Conservation (phyloP, 805 yeast genomes). For the Nakazawaea ambrosiae region DNA sequence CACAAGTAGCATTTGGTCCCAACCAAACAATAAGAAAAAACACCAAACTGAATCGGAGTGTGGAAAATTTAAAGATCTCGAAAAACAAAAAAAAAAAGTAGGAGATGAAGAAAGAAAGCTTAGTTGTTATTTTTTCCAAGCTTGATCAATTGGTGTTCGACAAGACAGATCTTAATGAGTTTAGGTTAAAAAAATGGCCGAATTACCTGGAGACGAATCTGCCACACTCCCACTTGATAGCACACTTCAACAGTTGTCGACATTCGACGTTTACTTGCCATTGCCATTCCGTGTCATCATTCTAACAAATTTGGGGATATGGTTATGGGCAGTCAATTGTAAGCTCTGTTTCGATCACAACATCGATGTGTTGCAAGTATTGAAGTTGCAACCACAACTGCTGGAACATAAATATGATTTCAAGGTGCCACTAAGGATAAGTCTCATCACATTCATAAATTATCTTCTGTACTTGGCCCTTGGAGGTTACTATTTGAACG, state of each 20-base stretch:
- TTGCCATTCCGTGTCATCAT: slow-evolving; percentile 46
- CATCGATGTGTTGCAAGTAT: slow-evolving; percentile 39
- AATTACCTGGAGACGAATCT: slow-evolving; percentile 2
- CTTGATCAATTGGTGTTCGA: too few relatives aligned
- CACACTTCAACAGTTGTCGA: slow-evolving; percentile 10
- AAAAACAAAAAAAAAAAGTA: too few relatives aligned
- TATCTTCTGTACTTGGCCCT: slow-evolving; percentile 22
- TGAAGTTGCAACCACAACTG: slow-evolving; percentile 27
- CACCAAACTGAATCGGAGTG: too few relatives aligned
- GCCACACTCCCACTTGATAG: slow-evolving; percentile 8
- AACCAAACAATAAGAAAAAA: too few relatives aligned
- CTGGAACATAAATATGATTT: slow-evolving; percentile 14
- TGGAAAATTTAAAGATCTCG: too few relatives aligned
- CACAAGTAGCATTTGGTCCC: too few relatives aligned
- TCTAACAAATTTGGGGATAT: slow-evolving; percentile 40
- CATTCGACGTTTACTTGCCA: slow-evolving; percentile 32
- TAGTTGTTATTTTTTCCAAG: too few relatives aligned
- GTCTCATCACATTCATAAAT: slow-evolving; percentile 19
- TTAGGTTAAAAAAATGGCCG: too few relatives aligned
- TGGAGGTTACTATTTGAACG: slow-evolving; percentile 12
- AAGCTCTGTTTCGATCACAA: slow-evolving; percentile 27
- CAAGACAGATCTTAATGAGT: too few relatives aligned
- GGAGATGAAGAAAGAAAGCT: too few relatives aligned
- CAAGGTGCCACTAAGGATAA: slow-evolving; percentile 15
- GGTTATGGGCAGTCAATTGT: slow-evolving; percentile 47